Conservation (phyloP, 2,329 filamentous ascomycete species). For the Fusarium fujikuroi region DNA sequence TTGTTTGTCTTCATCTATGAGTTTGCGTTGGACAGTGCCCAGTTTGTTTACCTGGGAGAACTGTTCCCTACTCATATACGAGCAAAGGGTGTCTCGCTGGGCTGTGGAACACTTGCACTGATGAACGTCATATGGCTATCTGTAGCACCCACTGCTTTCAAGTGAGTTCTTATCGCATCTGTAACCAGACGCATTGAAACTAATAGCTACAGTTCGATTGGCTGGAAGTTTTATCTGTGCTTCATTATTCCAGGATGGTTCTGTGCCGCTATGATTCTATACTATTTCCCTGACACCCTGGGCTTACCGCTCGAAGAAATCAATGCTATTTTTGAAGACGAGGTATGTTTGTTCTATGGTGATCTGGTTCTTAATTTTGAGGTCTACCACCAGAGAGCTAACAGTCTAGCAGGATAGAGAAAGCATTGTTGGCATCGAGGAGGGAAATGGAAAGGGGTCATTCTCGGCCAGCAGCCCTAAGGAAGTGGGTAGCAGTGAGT, state of each 20-base stretch:
- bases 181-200: accelerated
- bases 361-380: accelerated
- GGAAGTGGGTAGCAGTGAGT: not conserved
- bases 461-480: not conserved
- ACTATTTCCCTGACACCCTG: not conserved
- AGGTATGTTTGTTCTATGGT: not conserved
- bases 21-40: not conserved
- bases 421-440: not conserved
- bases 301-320: not conserved
- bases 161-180: not conserved
- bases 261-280: not conserved
- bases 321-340: not conserved
- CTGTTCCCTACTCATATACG: not conserved
- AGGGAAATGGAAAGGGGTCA: not conserved
- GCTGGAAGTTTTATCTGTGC: not conserved
- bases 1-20: not conserved
- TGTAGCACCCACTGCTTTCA: not conserved
- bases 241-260: not conserved
- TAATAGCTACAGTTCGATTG: not conserved
- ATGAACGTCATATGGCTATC: not conserved
- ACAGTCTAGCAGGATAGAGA: not conserved
- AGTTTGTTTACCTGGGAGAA: not conserved
- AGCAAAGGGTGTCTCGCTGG: not conserved
- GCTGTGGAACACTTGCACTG: not conserved
- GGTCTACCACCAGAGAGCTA: accelerated